Evolutionary conservation across 371 early-diverging fungal species (phyloP), one percentile per base, ranked within the genome.

Genomic region (Mycotypha africana): DNA sequence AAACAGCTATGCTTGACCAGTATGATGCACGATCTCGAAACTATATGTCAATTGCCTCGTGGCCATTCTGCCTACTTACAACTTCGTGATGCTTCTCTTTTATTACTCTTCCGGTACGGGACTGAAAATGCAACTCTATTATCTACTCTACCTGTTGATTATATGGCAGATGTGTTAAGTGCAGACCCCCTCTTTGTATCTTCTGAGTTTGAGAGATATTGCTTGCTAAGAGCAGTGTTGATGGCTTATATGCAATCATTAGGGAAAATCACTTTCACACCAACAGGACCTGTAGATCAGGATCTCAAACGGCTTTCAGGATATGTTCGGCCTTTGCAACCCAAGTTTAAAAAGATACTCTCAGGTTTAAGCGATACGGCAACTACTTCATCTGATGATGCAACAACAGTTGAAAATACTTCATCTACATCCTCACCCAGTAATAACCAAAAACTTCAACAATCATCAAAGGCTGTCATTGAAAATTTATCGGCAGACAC

Each of bases 141-240:
- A 4, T 62, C 67, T 6, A 47, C 52, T 28, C 44, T 73, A 14
- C 74, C 74, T 0, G 65, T 60, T 3, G 70, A 73, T 37, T 73
- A 69, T 37, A 67, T 73, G 70, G 67, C 70, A 0, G 74, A 73
- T 38, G 61, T 73, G 0, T 46, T 73, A 6, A 60, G 60, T 55
- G 70, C 74, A 1, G 74, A 73, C 37, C 49, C 56, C 2, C 37
- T 73, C 15, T 73, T 62, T 49, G 65, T 73, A 5, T 26, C 40
- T 8, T 51, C 49, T 24, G 74, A 73, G 36, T 73, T 52, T 42
- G 67, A 69, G 21, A 53, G 74, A 2, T 73, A 73, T 26, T 51
- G 51, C 15, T 38, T 73, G 0, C 41, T 73, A 30, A 51, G 65
- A 15, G 44, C 58, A 7, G 67, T 69, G 0, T 37, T 71, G 21